Conservation (phyloP, 345 rosid genomes). For the Hypericum perforatum region DNA sequence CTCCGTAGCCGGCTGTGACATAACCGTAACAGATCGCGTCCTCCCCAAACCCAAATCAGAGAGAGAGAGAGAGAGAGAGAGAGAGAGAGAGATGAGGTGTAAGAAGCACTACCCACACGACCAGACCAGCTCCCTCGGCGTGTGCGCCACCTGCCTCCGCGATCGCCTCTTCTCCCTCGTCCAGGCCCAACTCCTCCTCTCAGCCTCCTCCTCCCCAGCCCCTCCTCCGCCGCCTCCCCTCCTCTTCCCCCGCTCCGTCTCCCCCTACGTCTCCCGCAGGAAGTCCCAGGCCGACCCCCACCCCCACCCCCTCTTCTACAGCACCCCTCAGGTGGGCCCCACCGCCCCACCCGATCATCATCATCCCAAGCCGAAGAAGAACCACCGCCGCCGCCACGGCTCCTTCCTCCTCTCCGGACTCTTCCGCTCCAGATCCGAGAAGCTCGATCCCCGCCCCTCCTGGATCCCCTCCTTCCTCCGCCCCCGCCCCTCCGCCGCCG, state of each 20-base stretch:
- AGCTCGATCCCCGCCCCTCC: conserved; percentile 30
- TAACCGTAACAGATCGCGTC: too few relatives aligned
- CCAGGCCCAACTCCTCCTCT: conserved; percentile 17
- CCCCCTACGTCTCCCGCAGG: conserved; percentile 17
- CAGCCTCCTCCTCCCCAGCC: conserved; percentile 17
- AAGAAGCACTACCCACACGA: conserved; percentile 49
- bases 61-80: too few relatives aligned
- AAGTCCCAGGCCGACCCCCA: conserved; percentile 16
- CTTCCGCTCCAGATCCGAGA: conserved; percentile 66
- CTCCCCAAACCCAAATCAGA: too few relatives aligned
- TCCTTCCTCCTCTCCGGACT: conserved; percentile 42
- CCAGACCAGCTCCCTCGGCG: conserved; percentile 60
- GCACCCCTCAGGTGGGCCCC: conserved; percentile 70
- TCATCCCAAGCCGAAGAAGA: conserved; percentile 23
- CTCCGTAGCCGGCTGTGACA: too few relatives aligned
- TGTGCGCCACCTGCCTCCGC: conserved; percentile 89
- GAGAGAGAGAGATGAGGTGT: too few relatives aligned
- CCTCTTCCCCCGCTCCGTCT: conserved; percentile 5
- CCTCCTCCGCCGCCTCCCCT: conserved; percentile 10
- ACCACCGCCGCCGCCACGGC: conserved; percentile 19
- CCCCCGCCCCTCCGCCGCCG: conserved; percentile 6
- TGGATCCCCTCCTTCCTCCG: conserved; percentile 48
- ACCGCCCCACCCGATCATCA: conserved; percentile 17
- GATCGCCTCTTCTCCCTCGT: conserved; percentile 49
- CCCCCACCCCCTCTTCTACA: conserved; percentile 34